phyloP scores from a whole-genome alignment of 306 rosid genomes.

The Phaseolus lunatus region DNA sequence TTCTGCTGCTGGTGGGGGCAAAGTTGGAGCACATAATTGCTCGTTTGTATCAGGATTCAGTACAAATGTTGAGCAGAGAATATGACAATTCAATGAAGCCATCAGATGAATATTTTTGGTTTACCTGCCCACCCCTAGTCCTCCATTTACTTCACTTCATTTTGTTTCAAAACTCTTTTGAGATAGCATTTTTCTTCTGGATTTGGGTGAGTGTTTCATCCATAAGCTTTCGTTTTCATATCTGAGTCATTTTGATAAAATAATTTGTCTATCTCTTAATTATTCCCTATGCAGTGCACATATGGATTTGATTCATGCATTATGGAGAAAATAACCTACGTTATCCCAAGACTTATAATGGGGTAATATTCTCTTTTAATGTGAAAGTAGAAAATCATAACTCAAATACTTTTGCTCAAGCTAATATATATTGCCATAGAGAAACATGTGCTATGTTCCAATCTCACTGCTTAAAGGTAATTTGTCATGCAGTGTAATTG shows the following conservation, averaged over 20 bases:
- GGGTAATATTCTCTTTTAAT: conserved; percentile 62
- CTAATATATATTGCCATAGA: conserved; percentile 23
- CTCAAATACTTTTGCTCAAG: background rate
- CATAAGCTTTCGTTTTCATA: conserved; percentile 30
- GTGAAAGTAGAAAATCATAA: conserved; percentile 20
- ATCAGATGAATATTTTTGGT: conserved; percentile 85
- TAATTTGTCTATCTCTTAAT: background rate
- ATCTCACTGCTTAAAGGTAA: conserved; percentile 31
- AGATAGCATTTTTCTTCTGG: conserved; percentile 97
- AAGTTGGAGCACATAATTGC: conserved; percentile 83
- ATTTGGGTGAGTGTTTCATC: conserved; percentile 66
- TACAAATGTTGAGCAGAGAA: conserved; percentile 25
- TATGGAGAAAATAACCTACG: conserved; percentile 71
- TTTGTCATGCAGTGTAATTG: conserved; percentile 64
- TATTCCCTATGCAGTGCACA: conserved; percentile 61
- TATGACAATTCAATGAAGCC: conserved; percentile 60
- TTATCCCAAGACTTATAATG: conserved; percentile 78
- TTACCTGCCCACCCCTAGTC: conserved; percentile 62
- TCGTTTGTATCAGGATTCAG: conserved; percentile 68
- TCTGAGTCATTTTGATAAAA: background rate
- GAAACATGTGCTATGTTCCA: conserved; percentile 17
- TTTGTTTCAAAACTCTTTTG: conserved; percentile 90
- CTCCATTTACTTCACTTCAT: conserved; percentile 85
- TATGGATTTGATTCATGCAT: conserved; percentile 89
- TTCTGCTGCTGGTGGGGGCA: conserved; percentile 93